Conservation (phyloP, 805 yeast species). For the Teunomyces panamensis region DNA sequence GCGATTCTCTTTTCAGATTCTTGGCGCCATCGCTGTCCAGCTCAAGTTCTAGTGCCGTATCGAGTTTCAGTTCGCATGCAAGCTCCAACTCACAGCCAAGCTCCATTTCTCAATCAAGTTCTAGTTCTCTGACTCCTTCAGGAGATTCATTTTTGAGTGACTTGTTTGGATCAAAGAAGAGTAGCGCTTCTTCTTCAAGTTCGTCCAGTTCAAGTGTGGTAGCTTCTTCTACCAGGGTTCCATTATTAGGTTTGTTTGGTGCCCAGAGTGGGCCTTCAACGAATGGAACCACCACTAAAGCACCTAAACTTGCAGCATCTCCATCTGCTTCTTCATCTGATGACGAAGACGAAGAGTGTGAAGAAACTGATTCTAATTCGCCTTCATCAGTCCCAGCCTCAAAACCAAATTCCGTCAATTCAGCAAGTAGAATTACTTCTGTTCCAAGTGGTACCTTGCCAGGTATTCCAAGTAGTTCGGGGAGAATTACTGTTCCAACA, state of each 20-base stretch:
- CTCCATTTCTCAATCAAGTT: not conserved
- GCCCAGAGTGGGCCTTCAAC: not conserved
- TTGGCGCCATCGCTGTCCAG: conserved; percentile 2
- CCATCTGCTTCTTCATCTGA: conserved; percentile 8
- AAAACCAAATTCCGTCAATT: not conserved
- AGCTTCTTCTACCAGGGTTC: conserved; percentile 4
- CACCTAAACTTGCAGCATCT: conserved; percentile 3
- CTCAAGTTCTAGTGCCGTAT: conserved; percentile 7
- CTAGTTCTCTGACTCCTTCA: conserved; percentile 1
- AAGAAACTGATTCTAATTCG: conserved; percentile 9
- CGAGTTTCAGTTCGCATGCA: conserved; percentile 8
- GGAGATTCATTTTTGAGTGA: not conserved
- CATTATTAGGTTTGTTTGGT: not conserved
- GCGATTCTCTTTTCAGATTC: not conserved
- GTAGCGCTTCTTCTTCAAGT: not conserved
- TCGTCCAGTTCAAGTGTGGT: conserved; percentile 1
- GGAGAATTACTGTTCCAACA: conserved; percentile 5
- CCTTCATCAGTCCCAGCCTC: conserved; percentile 8
- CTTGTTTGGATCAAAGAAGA: not conserved
- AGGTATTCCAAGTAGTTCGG: not conserved
- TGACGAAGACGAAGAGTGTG: conserved; percentile 18
- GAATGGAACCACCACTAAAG: not conserved
- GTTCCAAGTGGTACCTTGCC: not conserved
- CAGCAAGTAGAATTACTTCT: not conserved
- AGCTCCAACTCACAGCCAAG: not conserved